phyloP scores from a whole-genome alignment of 768 basidiomycete genomes.

The Termitomyces sp. region DNA sequence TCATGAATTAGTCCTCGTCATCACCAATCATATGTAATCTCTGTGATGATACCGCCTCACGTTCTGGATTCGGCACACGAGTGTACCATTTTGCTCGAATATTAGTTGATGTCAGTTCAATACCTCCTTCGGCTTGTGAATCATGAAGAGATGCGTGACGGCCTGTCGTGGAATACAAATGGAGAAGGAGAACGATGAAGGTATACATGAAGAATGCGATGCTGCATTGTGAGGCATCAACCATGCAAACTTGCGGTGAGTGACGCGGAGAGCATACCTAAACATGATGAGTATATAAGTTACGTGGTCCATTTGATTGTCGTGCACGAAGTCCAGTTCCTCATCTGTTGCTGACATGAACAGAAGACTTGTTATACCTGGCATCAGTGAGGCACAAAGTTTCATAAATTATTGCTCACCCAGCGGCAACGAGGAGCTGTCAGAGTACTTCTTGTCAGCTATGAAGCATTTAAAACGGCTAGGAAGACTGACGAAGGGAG shows the following conservation, averaged over 20 bases:
- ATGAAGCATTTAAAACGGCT: neutral
- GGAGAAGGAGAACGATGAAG: constrained; percentile 63
- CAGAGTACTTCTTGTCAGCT: constrained; percentile 5
- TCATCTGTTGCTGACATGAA: constrained; percentile 97
- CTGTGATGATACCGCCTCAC: constrained; percentile 1
- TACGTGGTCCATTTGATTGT: constrained; percentile 82
- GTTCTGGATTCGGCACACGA: constrained; percentile 43
- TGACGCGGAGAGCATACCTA: constrained; percentile 39
- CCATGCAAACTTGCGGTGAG: neutral
- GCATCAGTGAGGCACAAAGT: neutral
- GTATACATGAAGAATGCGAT: constrained; percentile 77
- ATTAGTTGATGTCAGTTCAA: constrained; percentile 12
- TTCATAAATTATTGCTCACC: constrained; percentile 33
- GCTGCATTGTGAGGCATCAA: constrained; percentile 25
- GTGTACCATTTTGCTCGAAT: constrained; percentile 56
- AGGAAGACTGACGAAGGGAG: constrained; percentile 71
- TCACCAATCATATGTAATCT: constrained; percentile 24
- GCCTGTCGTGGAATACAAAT: constrained; percentile 60
- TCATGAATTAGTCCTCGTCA: constrained; percentile 23
- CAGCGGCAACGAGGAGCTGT: constrained; percentile 67
- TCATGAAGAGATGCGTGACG: constrained; percentile 36
- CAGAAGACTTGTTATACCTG: constrained; percentile 41
- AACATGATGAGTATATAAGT: constrained; percentile 84
- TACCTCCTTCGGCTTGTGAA: neutral
- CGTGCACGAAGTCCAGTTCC: constrained; percentile 67